Base-by-base conservation (phyloP, 2,329 filamentous ascomycete species). In the Sarocladium kiliense region DNA sequence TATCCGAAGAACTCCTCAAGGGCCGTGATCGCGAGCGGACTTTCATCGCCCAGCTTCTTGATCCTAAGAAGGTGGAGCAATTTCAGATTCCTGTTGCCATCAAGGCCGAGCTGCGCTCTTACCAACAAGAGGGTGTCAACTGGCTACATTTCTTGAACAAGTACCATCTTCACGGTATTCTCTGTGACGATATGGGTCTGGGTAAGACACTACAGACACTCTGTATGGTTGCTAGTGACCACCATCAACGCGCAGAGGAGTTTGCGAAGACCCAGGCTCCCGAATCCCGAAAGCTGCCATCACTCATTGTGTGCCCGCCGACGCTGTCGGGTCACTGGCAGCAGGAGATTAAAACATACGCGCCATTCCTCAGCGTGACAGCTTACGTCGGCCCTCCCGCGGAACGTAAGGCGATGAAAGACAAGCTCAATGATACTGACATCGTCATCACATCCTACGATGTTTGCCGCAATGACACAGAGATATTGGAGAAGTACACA, bases 141-240 rank as follows among this genome's bases (percentile, higher is more conserved):
- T 99, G 94, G 94, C 83, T 99, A 53, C 87, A 95, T 56, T 99
- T 99, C 74, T 85, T 99, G 62, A 99, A 99, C 69, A 92, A 92
- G 56, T 99, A 97, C 68, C 93, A 99, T 65, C 83, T 99, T 1
- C 95, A 99, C 64, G 94, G 94, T 50, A 97, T 99, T 70, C 89
- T 99, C 57, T 99, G 94, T 68, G 94, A 99, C 66, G 94, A 99
- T 69, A 99, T 99, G 94, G 94, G 94, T 65, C 87, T 99, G 26
- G 94, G 94, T 51, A 99, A 99, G 75, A 99, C 94, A 1, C 76
- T 99, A 11, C 94, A 99, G 70, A 99, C 95, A 0, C 83, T 99
- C 21, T 99, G 94, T 71, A 99, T 99, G 65, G 92, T 99, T 42
- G 93, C 94, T 10, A 97, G 92, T 72, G 94, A 99, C 68, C 94